phyloP scores from a whole-genome alignment of 2,329 filamentous ascomycete species.

The Tolypocladium endophyticum region DNA sequence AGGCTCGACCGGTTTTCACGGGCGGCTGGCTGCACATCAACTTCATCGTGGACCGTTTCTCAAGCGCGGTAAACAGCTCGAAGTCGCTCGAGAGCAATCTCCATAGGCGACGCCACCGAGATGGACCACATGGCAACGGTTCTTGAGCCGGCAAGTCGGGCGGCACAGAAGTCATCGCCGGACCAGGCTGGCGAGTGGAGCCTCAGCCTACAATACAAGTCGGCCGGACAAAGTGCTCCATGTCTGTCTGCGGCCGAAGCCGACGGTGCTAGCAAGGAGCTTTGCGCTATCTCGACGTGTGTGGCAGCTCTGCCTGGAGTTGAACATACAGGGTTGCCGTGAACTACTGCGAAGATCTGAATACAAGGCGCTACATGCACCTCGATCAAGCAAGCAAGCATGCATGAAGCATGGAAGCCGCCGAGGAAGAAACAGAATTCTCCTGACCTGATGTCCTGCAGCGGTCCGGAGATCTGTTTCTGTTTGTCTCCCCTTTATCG shows the following conservation, averaged over 20 bases:
- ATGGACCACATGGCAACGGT: not conserved
- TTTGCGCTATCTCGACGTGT: not conserved
- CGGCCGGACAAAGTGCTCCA: not conserved
- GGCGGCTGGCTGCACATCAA: not conserved
- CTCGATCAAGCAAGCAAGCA: not conserved
- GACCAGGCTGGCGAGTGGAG: not conserved
- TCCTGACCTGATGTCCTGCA: not conserved
- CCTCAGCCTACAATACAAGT: not conserved
- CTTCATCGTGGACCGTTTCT: not conserved
- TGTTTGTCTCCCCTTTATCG: not conserved
- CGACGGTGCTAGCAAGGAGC: not conserved
- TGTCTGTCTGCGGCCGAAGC: not conserved
- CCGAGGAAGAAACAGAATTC: not conserved
- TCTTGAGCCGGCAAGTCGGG: not conserved
- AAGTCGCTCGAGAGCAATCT: not conserved
- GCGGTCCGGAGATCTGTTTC: not conserved
- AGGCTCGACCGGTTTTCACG: not conserved
- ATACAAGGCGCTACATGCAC: not conserved
- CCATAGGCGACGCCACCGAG: not conserved
- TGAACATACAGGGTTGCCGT: not conserved
- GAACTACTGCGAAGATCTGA: not conserved
- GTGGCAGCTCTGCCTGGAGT: not conserved
- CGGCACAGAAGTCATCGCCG: not conserved
- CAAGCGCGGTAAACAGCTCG: not conserved
- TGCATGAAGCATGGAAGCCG: not conserved